phyloP scores from a whole-genome alignment of 1,284 basidiomycete species.

The Fomes fomentarius region DNA sequence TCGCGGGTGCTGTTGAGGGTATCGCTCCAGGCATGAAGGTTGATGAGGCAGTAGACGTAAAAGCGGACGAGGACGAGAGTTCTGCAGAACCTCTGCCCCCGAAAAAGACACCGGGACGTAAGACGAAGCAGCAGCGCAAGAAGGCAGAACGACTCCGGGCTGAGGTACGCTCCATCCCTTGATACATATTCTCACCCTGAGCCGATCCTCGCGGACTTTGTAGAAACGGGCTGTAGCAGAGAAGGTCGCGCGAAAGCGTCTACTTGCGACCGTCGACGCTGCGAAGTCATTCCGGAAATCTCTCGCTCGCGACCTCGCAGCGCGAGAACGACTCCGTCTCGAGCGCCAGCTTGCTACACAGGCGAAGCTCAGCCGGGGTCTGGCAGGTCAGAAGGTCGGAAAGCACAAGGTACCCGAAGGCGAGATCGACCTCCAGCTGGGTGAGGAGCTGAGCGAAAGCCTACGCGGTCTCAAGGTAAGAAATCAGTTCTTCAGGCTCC shows the following conservation, averaged over 20 bases:
- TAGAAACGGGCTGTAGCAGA: conserved; percentile 70
- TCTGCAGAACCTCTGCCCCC: conserved; percentile 37
- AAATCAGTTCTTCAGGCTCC: too few species aligned
- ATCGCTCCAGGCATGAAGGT: conserved; percentile 63
- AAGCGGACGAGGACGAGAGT: conserved; percentile 30
- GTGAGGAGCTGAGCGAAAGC: conserved; percentile 90
- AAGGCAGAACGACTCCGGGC: conserved; percentile 61
- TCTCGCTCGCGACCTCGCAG: conserved; percentile 42
- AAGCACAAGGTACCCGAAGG: conserved; percentile 76
- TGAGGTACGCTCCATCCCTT: conserved; percentile 54
- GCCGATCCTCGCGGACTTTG: neutral
- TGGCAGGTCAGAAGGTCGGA: conserved; percentile 73
- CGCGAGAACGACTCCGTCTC: conserved; percentile 45
- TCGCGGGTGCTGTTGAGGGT: conserved; percentile 21
- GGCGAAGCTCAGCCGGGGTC: conserved; percentile 54
- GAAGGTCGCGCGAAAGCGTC: conserved; percentile 57
- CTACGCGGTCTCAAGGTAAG: conserved; percentile 81
- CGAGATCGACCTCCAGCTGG: conserved; percentile 84
- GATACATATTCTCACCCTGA: too few species aligned
- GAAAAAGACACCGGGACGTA: conserved; percentile 58
- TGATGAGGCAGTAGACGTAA: conserved; percentile 48
- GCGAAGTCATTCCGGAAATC: conserved; percentile 56
- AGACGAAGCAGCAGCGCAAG: conserved; percentile 74
- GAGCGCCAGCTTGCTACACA: conserved; percentile 42
- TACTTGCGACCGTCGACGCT: conserved; percentile 58